phyloP scores from a whole-genome alignment of 345 rosid species.

The Sapria himalayana region DNA sequence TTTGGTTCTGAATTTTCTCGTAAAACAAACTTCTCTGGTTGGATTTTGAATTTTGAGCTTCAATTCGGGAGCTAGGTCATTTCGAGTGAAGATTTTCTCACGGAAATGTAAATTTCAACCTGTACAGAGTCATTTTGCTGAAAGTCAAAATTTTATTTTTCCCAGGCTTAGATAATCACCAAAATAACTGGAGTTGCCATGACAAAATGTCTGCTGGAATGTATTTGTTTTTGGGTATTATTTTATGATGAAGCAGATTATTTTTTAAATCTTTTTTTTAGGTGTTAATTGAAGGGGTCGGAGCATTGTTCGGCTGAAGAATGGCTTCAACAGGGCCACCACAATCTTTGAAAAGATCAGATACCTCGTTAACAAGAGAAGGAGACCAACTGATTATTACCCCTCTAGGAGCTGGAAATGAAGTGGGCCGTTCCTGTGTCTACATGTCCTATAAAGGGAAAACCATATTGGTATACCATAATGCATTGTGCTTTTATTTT shows the following conservation, averaged over 20 bases:
- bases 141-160: not conserved
- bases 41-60: too few relatives aligned
- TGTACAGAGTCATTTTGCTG: constrained; percentile 3
- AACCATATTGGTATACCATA: constrained; percentile 29
- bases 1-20: too few relatives aligned
- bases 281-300: not conserved
- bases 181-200: too few relatives aligned
- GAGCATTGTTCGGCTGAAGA: not conserved
- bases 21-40: too few relatives aligned
- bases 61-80: too few relatives aligned
- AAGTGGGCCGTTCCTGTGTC: constrained; percentile 85
- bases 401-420: constrained; percentile 83
- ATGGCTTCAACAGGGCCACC: constrained; percentile 38
- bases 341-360: constrained; percentile 40
- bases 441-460: constrained; percentile 85
- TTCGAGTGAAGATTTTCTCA: too few relatives aligned
- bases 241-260: not conserved
- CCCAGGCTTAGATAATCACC: not conserved
- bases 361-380: constrained; percentile 36
- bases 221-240: not conserved
- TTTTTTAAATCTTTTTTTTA: not conserved
- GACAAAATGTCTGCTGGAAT: too few relatives aligned
- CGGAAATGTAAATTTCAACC: too few relatives aligned
- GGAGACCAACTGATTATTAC: constrained; percentile 59
- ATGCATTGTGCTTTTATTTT: not conserved